phyloP scores from a whole-genome alignment of 1,139 yeast species.

The Blastobotrys malaysiensis region DNA sequence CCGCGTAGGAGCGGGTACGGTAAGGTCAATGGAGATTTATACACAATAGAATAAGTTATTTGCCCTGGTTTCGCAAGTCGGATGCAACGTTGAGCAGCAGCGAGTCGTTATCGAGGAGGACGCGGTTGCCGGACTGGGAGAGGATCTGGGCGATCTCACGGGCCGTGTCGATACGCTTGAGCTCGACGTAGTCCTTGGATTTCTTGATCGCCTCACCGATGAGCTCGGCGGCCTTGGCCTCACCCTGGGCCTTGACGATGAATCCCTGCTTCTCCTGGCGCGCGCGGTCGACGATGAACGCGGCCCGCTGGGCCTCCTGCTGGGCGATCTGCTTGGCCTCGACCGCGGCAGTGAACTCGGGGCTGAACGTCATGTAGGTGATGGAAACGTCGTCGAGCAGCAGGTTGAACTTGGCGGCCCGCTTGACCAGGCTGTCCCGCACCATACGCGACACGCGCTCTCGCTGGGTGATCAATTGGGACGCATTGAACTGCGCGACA shows the following conservation, averaged over 20 bases:
- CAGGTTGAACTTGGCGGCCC: constrained; percentile 87
- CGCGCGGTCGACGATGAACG: constrained; percentile 93
- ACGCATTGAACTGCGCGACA: constrained; percentile 97
- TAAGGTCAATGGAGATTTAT: no score
- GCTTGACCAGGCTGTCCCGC: constrained; percentile 82
- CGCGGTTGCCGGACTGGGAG: constrained; percentile 83
- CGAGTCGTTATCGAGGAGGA: constrained; percentile 86
- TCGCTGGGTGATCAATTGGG: constrained; percentile 96
- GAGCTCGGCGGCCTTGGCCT: constrained; percentile 95
- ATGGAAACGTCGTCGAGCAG: constrained; percentile 91
- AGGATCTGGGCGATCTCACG: constrained; percentile 87
- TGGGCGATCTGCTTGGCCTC: constrained; percentile 99
- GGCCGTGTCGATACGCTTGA: constrained; percentile 95
- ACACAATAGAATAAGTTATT: neutral
- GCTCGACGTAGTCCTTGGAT: constrained; percentile 89
- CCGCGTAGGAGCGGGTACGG: no score
- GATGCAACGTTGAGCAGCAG: constrained; percentile 77
- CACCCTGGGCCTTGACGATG: constrained; percentile 97
- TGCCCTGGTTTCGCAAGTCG: constrained; percentile 7
- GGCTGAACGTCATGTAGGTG: constrained; percentile 94
- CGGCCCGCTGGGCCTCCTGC: constrained; percentile 98
- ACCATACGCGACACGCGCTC: constrained; percentile 90
- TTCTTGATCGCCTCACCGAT: constrained; percentile 98
- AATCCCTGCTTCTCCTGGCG: constrained; percentile 95
- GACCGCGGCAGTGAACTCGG: constrained; percentile 95